phyloP scores from a whole-genome alignment of 805 yeast species.

The Metschnikowia chrysomelidarum region DNA sequence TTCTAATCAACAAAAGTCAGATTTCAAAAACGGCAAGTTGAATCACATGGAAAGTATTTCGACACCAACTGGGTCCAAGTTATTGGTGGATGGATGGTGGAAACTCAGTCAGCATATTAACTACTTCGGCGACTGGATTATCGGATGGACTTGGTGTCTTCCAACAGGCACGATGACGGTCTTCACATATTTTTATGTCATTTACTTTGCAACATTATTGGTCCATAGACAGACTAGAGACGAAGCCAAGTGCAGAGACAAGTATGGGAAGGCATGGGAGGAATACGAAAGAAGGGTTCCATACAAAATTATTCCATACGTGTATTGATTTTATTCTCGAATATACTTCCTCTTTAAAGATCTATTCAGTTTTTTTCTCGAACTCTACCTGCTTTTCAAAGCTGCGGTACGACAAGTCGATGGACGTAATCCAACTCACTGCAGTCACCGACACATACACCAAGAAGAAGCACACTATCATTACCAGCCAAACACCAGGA shows the following conservation, averaged over 20 bases:
- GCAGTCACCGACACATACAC: conserved; percentile 58
- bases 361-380: conserved; percentile 46
- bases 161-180: conserved; percentile 82
- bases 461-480: conserved; percentile 63
- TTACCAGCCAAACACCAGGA: conserved; percentile 76
- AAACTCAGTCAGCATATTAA: conserved; percentile 87
- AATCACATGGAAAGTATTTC: conserved; percentile 61
- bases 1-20: conserved; percentile 80
- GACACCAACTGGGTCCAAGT: conserved; percentile 74
- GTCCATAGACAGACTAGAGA: conserved; percentile 90
- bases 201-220: conserved; percentile 78
- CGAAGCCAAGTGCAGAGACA: conserved; percentile 82
- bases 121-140: conserved; percentile 93
- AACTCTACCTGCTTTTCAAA: conserved; percentile 67
- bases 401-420: conserved; percentile 78
- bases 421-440: conserved; percentile 64
- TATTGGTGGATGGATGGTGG: conserved; percentile 97
- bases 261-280: conserved; percentile 85
- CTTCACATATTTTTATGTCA: conserved; percentile 81
- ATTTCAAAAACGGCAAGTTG: conserved; percentile 76
- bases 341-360: no score
- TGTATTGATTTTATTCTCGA: no score
- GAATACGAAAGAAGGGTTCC: conserved; percentile 81
- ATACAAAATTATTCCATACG: conserved; percentile 83
- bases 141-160: conserved; percentile 89